These are phyloP conservation scores for Kernera saxatilis DNA, from an alignment of 345 rosid genomes.

Conservation along the genomic window DNA sequence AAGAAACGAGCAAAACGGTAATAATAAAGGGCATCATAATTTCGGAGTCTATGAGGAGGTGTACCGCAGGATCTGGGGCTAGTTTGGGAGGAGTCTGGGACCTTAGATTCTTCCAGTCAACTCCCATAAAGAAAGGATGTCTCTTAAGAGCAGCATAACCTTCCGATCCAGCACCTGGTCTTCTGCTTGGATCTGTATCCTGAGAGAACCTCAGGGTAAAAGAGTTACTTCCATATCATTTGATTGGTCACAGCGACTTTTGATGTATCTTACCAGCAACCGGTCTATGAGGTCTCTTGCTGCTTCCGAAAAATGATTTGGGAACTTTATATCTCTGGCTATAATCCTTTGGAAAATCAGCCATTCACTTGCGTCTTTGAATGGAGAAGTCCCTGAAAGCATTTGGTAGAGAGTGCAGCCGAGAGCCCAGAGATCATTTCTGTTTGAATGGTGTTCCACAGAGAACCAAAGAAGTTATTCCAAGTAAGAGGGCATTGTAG, in stretches of 20 bases:
- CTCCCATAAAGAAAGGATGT: slow-evolving; percentile 83
- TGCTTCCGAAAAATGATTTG: slow-evolving; percentile 79
- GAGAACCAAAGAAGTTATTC: slow-evolving; percentile 26
- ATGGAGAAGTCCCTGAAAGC: slow-evolving; percentile 99
- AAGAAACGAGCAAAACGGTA: background rate
- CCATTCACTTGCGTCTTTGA: slow-evolving; percentile 99
- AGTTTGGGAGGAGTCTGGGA: slow-evolving; percentile 72
- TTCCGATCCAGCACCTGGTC: slow-evolving; percentile 89
- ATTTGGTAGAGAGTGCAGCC: slow-evolving; percentile 99
- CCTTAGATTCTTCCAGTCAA: slow-evolving; percentile 82
- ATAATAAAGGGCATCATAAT: background rate
- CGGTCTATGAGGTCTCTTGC: slow-evolving; percentile 83
- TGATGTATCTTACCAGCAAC: slow-evolving; percentile 59
- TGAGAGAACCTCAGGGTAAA: slow-evolving; percentile 29
- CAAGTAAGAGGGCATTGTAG: slow-evolving; percentile 15
- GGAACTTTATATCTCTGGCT: slow-evolving; percentile 90
- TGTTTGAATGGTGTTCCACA: slow-evolving; percentile 45
- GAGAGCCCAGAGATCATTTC: slow-evolving; percentile 99
- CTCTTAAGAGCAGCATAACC: slow-evolving; percentile 78
- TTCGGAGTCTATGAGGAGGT: background rate
- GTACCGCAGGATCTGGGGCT: slow-evolving; percentile 60
- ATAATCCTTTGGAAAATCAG: slow-evolving; percentile 93
- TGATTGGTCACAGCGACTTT: background rate
- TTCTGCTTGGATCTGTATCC: slow-evolving; percentile 89
- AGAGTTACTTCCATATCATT: background rate